Conservation (phyloP, 2,329 filamentous ascomycete genomes). For the Verticillium dahliae region DNA sequence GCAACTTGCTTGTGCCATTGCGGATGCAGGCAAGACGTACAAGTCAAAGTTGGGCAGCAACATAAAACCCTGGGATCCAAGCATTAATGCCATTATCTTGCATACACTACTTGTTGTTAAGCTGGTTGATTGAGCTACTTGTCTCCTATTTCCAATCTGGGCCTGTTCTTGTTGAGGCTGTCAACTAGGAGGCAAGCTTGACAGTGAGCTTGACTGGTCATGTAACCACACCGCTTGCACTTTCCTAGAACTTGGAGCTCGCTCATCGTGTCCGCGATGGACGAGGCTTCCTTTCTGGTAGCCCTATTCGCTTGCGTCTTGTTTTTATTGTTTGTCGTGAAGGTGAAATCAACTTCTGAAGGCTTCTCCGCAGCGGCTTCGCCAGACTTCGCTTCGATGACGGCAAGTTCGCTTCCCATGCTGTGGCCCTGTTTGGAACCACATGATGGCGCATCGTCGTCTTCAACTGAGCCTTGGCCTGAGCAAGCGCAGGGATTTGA, state of each 20-base stretch:
- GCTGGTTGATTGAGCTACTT: not conserved
- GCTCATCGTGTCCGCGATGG: conserved; percentile 14
- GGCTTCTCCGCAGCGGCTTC: conserved; percentile 54
- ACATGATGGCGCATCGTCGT: conserved; percentile 50
- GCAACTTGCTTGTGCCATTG: no score
- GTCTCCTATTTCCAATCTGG: conserved; percentile 48
- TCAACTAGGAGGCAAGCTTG: conserved; percentile 91
- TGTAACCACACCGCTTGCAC: conserved; percentile 85
- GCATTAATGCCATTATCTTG: no score
- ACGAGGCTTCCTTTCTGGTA: conserved; percentile 14
- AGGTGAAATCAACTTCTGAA: conserved; percentile 61
- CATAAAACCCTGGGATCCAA: no score
- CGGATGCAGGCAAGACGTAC: no score
- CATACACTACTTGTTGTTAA: no score
- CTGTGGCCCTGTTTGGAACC: conserved; percentile 13
- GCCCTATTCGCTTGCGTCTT: conserved; percentile 11
- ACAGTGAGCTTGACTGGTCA: conserved; percentile 89
- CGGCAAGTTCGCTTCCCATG: not conserved
- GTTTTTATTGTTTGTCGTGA: not conserved
- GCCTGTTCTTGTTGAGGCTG: conserved; percentile 75
- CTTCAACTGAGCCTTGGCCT: conserved; percentile 42
- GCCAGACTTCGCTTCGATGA: conserved; percentile 12
- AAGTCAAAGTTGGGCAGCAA: not conserved
- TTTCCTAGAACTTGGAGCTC: conserved; percentile 70
- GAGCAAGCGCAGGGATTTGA: conserved; percentile 37